These are phyloP conservation scores for Cyberlindnera meyerae DNA, from an alignment of 805 yeast genomes.

Conservation along the genomic window DNA sequence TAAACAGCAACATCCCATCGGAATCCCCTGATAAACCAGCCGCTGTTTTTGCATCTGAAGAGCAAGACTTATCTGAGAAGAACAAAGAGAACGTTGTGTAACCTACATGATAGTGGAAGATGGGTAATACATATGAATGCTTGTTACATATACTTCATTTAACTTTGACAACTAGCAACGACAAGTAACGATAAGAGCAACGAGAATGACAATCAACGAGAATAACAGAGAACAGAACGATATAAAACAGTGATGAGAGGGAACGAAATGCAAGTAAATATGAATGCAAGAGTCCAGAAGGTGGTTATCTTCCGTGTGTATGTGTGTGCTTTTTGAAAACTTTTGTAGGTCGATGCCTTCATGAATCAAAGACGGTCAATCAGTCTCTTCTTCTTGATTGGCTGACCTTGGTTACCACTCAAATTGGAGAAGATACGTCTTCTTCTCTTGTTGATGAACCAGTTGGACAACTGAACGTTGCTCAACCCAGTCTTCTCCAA, in stretches of 20 bases:
- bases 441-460: slow-evolving; percentile 87
- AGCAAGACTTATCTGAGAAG: background rate
- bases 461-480: slow-evolving; percentile 74
- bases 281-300: background rate
- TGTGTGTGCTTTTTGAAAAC: too few relatives aligned
- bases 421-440: slow-evolving; percentile 46
- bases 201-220: too few relatives aligned
- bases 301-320: too few relatives aligned
- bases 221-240: too few relatives aligned
- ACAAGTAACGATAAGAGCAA: too few relatives aligned
- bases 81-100: slow-evolving; percentile 1
- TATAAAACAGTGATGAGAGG: too few relatives aligned
- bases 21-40: background rate
- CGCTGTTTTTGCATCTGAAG: background rate
- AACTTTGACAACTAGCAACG: too few relatives aligned
- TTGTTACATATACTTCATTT: too few relatives aligned
- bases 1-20: background rate
- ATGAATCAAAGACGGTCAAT: slow-evolving; percentile 21
- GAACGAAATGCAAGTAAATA: background rate
- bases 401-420: slow-evolving; percentile 28
- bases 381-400: slow-evolving; percentile 28
- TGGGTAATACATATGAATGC: too few relatives aligned
- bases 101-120: too few relatives aligned
- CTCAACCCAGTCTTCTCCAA: slow-evolving; percentile 72
- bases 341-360: background rate